A percentile compares a stretch with the other conserved stretches of the same genome.
Evolutionary conservation across 2,329 filamentous ascomycete species (phyloP).

Genomic region (Pseudomassariella vexata): DNA sequence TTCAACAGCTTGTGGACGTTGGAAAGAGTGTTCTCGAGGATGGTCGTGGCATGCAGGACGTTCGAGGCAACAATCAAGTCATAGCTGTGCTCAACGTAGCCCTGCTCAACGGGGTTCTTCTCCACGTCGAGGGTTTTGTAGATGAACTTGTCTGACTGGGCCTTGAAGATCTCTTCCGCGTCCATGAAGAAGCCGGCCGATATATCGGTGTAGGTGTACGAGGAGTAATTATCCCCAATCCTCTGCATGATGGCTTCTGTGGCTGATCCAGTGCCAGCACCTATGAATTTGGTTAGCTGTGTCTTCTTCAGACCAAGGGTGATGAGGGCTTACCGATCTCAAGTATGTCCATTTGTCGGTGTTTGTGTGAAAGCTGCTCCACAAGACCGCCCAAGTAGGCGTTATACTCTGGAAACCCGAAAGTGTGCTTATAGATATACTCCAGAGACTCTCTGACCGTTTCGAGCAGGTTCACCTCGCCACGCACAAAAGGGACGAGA

Average conservation of each 20-base stretch:
- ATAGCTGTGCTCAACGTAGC: slow-evolving; percentile 2
- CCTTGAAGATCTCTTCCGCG: not conserved
- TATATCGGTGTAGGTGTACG: slow-evolving; percentile 1
- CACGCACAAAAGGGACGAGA: too few species aligned
- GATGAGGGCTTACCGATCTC: too few species aligned
- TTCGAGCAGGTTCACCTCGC: too few species aligned
- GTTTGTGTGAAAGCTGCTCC: not conserved
- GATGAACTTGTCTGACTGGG: slow-evolving; percentile 16
- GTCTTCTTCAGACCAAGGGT: too few species aligned
- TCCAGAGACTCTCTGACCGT: too few species aligned
- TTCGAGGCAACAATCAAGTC: slow-evolving; percentile 13
- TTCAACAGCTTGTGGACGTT: slow-evolving; percentile 11
- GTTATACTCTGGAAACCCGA: too few species aligned
- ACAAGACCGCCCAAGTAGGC: not conserved
- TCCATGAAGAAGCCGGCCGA: not conserved
- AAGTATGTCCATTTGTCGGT: slow-evolving; percentile 1
- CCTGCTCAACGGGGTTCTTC: slow-evolving; percentile 8
- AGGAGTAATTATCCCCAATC: not conserved
- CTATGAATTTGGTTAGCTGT: too few species aligned
- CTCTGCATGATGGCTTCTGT: not conserved
- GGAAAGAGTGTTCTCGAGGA: slow-evolving; percentile 7
- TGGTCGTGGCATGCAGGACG: slow-evolving; percentile 13
- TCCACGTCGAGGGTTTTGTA: slow-evolving; percentile 24
- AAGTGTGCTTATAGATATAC: too few species aligned
- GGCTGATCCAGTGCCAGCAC: slow-evolving; percentile 1